phyloP scores from a whole-genome alignment of 1,284 basidiomycete species.

The Boletellus dicymbophilus region DNA sequence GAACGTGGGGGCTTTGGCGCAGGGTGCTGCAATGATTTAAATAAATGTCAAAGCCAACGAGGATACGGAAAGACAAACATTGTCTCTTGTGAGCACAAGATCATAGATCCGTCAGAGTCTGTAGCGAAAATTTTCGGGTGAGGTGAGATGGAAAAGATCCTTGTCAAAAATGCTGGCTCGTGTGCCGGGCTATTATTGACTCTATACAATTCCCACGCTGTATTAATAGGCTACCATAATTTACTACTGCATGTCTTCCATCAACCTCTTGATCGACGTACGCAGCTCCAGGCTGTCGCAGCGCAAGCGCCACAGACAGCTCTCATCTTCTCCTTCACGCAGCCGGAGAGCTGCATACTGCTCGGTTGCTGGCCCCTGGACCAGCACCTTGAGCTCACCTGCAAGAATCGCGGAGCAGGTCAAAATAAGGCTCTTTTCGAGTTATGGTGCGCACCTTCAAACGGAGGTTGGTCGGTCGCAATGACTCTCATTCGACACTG shows the following conservation, averaged over 20 bases:
- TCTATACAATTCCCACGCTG: neutral
- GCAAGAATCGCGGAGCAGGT: conserved; percentile 7
- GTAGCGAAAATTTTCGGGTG: conserved; percentile 9
- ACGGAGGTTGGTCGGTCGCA: conserved; percentile 54
- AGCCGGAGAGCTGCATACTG: conserved; percentile 51
- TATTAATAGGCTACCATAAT: neutral
- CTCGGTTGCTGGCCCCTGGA: conserved; percentile 32
- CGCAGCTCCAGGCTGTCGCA: conserved; percentile 46
- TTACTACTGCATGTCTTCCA: conserved; percentile 26
- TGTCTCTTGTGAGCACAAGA: conserved; percentile 37
- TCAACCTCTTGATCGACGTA: conserved; percentile 39
- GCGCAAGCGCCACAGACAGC: conserved; percentile 72
- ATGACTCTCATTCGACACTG: conserved; percentile 51
- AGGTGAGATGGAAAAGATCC: conserved; percentile 27
- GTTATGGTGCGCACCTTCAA: conserved; percentile 47
- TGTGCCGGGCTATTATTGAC: neutral
- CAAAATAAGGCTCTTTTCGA: neutral
- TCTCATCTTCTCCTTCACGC: conserved; percentile 64
- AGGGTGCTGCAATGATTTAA: conserved; percentile 36
- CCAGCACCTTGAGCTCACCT: conserved; percentile 68
- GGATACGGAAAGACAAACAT: conserved; percentile 17
- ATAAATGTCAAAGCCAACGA: neutral
- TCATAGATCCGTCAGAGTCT: conserved; percentile 45
- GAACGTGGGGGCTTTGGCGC: conserved; percentile 50
- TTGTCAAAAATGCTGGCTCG: neutral